Percentiles rank a stretch among this genome's conserved stretches.
Conservation (phyloP, 495 filamentous ascomycete species). For the Lepraria neglecta region DNA sequence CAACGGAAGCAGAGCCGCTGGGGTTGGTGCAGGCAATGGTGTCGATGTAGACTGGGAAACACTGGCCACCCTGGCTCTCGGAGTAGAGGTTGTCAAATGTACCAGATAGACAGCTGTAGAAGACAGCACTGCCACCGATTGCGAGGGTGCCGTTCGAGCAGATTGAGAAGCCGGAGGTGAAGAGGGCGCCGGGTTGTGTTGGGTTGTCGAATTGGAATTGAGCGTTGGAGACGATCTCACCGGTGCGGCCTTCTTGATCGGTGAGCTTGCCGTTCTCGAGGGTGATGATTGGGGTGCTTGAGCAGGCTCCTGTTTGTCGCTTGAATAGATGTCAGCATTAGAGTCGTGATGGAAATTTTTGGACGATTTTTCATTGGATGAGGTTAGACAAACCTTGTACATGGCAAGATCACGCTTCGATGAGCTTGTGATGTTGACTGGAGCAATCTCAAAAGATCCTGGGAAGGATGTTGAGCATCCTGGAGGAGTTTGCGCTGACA, state of each 20-base stretch:
- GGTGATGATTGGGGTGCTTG: conserved; percentile 29
- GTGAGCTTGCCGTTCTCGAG: conserved; percentile 53
- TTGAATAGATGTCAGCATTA: not conserved
- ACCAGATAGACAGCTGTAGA: conserved; percentile 61
- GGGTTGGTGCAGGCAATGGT: conserved; percentile 24
- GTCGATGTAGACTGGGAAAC: conserved; percentile 46
- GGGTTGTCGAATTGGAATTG: conserved; percentile 74
- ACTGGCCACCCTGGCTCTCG: conserved; percentile 47
- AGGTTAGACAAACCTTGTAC: conserved; percentile 5
- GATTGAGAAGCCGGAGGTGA: conserved; percentile 59
- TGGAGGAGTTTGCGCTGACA: conserved; percentile 8
- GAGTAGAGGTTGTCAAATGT: conserved; percentile 61
- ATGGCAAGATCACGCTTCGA: conserved; percentile 27
- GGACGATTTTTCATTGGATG: not conserved
- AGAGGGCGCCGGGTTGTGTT: conserved; percentile 60
- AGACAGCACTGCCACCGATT: conserved; percentile 52
- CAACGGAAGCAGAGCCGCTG: not conserved
- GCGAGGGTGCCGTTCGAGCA: conserved; percentile 58
- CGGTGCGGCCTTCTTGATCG: conserved; percentile 54
- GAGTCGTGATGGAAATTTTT: not conserved
- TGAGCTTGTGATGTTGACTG: conserved; percentile 20
- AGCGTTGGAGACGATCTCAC: conserved; percentile 65
- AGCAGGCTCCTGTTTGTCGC: conserved; percentile 15
- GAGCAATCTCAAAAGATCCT: conserved; percentile 38
- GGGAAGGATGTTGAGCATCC: conserved; percentile 34